A percentile compares a stretch with the other conserved stretches of the same genome.
Evolutionary conservation across 305 asterid genomes (phyloP).

Genomic region (Fraxinus platypoda): DNA sequence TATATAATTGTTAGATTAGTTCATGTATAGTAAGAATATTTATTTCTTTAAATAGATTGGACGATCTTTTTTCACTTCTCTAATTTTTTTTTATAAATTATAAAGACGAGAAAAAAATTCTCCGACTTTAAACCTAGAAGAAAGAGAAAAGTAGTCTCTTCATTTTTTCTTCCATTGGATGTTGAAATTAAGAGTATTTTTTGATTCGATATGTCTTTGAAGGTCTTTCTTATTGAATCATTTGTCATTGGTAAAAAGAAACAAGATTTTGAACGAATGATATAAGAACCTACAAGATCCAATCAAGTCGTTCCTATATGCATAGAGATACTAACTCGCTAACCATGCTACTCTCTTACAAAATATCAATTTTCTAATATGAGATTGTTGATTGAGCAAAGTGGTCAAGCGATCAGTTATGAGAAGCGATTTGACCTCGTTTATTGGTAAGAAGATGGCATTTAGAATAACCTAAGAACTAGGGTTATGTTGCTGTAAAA

Average conservation of each 20-base stretch:
- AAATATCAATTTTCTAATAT: conserved; percentile 52
- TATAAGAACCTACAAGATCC: conserved; percentile 38
- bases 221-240: conserved; percentile 43
- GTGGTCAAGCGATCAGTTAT: conserved; percentile 60
- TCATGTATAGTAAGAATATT: background rate
- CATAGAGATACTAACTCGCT: conserved; percentile 51
- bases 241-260: conserved; percentile 59
- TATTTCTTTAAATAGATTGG: background rate
- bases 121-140: background rate
- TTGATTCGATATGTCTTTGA: background rate
- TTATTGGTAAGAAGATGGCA: conserved; percentile 79
- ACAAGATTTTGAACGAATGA: conserved; percentile 55
- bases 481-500: conserved; percentile 33
- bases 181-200: background rate
- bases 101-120: background rate
- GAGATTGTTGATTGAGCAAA: conserved; percentile 66
- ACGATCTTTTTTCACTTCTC: background rate
- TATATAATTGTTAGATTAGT: background rate
- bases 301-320: conserved; percentile 35
- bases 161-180: background rate
- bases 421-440: conserved; percentile 87
- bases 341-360: conserved; percentile 60
- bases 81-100: background rate
- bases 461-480: conserved; percentile 58
- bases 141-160: background rate